A percentile compares a stretch with the other conserved stretches of the same genome.
Evolutionary conservation across 2,329 filamentous ascomycete species (phyloP).

Genomic region (Hymenoscyphus fraxineus): DNA sequence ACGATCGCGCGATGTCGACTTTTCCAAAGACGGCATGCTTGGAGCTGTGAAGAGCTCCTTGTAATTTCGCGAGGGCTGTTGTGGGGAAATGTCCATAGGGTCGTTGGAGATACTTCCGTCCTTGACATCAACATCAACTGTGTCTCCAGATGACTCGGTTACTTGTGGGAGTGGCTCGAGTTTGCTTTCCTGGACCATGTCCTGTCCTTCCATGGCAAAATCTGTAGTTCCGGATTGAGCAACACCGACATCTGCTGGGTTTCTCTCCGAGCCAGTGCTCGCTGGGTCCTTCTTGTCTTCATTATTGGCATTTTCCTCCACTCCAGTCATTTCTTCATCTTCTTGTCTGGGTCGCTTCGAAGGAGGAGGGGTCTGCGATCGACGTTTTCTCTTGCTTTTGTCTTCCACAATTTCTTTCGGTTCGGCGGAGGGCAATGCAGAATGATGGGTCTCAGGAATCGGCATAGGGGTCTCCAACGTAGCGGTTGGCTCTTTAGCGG

Average conservation of each 20-base stretch:
- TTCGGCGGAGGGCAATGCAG: conserved; percentile 27
- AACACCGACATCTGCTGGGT: neutral
- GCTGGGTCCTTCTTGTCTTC: neutral
- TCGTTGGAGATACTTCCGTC: neutral
- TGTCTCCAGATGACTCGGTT: neutral
- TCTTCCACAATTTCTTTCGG: conserved; percentile 44
- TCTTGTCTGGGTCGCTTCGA: conserved; percentile 54
- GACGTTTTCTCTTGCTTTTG: conserved; percentile 62
- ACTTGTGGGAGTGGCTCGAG: neutral
- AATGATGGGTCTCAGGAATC: conserved; percentile 4
- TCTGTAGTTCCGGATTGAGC: neutral
- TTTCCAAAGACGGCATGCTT: conserved; percentile 12
- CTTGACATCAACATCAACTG: neutral
- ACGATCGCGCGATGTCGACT: conserved; percentile 16
- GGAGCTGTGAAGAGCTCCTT: conserved; percentile 40
- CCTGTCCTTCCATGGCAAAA: conserved; percentile 3
- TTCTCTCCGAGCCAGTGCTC: neutral
- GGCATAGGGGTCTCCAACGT: conserved; percentile 21
- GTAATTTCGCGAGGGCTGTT: conserved; percentile 42
- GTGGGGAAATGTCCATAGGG: conserved; percentile 15
- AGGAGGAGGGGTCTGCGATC: conserved; percentile 59
- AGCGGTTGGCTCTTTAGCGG: conserved; percentile 11
- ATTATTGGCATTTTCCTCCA: conserved; percentile 13
- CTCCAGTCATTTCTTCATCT: conserved; percentile 20
- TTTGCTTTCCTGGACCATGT: neutral